These are phyloP conservation scores for Pseudogymnoascus sp. DNA, from an alignment of 2,329 filamentous ascomycete genomes.

Conservation along the genomic window DNA sequence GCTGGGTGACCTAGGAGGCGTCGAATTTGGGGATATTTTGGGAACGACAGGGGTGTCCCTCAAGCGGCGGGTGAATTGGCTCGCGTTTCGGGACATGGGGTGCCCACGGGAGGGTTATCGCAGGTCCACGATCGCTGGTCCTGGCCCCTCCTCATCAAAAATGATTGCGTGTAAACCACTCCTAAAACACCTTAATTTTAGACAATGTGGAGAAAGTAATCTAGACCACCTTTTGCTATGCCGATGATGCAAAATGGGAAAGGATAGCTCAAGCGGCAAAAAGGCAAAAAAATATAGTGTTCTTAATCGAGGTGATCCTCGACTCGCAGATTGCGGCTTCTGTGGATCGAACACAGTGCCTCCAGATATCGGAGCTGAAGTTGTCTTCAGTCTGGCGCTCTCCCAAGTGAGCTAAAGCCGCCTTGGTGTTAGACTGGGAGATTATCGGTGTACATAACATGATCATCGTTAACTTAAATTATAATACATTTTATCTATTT, in stretches of 20 bases:
- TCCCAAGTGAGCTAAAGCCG: conserved; percentile 17
- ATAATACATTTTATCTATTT: not conserved
- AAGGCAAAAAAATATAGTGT: conserved; percentile 11
- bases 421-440: conserved; percentile 1
- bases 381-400: conserved; percentile 15
- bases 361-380: conserved; percentile 13
- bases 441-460: not conserved
- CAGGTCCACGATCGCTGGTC: not conserved
- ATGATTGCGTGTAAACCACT: not conserved
- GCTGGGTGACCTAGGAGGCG: conserved; percentile 5
- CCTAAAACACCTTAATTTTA: not conserved
- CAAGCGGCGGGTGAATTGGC: not conserved
- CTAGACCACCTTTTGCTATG: not conserved
- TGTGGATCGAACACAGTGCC: conserved; percentile 17
- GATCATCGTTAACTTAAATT: not conserved
- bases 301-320: conserved; percentile 13
- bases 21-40: not conserved
- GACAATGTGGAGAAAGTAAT: not conserved
- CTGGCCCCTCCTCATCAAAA: not conserved
- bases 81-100: not conserved
- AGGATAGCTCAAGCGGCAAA: not conserved
- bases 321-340: conserved; percentile 15
- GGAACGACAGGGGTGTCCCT: not conserved
- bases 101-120: not conserved
- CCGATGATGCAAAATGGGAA: not conserved